phyloP scores from a whole-genome alignment of 1,139 yeast genomes.

The Scheffersomyces insectosa region DNA sequence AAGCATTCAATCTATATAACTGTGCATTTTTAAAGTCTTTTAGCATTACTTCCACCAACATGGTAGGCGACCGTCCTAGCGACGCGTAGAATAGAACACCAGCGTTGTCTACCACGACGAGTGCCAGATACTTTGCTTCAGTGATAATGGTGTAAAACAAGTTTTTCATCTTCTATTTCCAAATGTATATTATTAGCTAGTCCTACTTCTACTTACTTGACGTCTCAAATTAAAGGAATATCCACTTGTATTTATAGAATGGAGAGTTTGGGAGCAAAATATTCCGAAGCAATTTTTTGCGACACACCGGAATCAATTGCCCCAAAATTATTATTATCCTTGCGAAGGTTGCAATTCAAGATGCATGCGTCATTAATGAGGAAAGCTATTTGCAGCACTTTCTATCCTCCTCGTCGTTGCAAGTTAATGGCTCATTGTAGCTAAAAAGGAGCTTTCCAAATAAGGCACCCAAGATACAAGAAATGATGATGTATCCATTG shows the following conservation, averaged over 20 bases:
- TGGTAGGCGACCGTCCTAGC: conserved; percentile 13
- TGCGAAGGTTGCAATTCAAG: neutral
- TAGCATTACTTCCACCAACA: conserved; percentile 10
- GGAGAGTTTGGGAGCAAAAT: conserved; percentile 1
- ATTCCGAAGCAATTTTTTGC: no score
- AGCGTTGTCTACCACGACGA: conserved; percentile 17
- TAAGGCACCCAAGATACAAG: conserved; percentile 62
- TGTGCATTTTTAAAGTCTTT: conserved; percentile 14
- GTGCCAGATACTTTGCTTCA: conserved; percentile 9
- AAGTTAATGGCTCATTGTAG: conserved; percentile 38
- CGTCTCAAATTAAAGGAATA: no score
- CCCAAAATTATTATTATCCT: no score
- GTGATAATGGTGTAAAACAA: conserved; percentile 7
- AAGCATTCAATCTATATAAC: conserved; percentile 3
- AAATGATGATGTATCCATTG: conserved; percentile 66
- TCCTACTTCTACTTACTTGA: no score
- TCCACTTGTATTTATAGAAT: neutral
- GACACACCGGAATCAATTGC: no score
- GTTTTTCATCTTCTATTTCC: conserved; percentile 4
- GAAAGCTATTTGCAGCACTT: conserved; percentile 14
- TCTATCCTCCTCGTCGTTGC: conserved; percentile 25
- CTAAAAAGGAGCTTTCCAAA: conserved; percentile 56
- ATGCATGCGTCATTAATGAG: neutral
- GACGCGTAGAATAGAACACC: conserved; percentile 25
- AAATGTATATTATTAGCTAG: neutral